Percentiles rank a stretch among this genome's conserved stretches.
These are phyloP conservation scores for Capsicum rhomboideum DNA, from an alignment of 257 asterid species.

Conservation along the genomic window DNA sequence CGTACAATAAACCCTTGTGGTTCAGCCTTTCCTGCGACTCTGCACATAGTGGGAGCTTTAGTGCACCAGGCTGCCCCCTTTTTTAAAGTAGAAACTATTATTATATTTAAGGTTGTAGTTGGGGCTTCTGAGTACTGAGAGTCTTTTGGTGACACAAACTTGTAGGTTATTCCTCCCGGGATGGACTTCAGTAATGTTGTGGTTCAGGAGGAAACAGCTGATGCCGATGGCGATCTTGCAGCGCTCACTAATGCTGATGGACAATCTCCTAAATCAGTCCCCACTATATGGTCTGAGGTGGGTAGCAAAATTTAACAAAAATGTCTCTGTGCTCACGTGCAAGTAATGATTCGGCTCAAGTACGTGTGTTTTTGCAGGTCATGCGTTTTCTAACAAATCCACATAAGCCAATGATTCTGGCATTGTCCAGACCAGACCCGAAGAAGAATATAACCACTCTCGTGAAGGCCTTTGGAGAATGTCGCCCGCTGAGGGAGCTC, in stretches of 20 bases:
- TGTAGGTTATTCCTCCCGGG: slow-evolving; percentile 84
- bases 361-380: slow-evolving; percentile 27
- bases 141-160: not conserved
- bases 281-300: slow-evolving; percentile 76
- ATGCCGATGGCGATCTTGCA: slow-evolving; percentile 52
- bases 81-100: not conserved
- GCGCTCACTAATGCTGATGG: slow-evolving; percentile 41
- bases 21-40: no score
- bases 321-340: not conserved
- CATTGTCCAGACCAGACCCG: slow-evolving; percentile 81
- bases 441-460: slow-evolving; percentile 75
- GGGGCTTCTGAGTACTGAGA: not conserved
- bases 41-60: no score
- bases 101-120: no score
- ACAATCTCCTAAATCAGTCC: slow-evolving; percentile 63
- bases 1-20: no score
- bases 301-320: slow-evolving; percentile 8
- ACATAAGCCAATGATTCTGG: slow-evolving; percentile 86
- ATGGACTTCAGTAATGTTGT: slow-evolving; percentile 78
- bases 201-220: slow-evolving; percentile 55
- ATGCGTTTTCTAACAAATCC: slow-evolving; percentile 82
- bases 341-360: not conserved
- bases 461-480: slow-evolving; percentile 80
- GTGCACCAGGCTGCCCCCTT: no score
- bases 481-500: slow-evolving; percentile 66